A percentile compares a stretch with the other conserved stretches of the same genome.
Evolutionary conservation across 108 stramenopile species (phyloP).

Genomic region (Skeletonema tropicum): DNA sequence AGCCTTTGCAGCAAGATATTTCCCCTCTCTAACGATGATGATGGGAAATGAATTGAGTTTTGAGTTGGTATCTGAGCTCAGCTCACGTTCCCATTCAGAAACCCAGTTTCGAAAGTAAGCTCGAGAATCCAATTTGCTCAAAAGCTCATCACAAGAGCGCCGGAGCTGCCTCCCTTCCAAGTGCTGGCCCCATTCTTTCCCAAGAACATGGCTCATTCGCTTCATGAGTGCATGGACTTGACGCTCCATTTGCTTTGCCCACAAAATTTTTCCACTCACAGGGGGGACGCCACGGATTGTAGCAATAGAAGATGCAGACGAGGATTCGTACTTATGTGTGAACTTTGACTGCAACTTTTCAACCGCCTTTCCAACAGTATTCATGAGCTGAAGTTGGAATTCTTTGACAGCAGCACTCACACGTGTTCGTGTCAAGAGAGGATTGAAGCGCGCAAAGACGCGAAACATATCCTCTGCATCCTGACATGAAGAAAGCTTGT

Average conservation of each 20-base stretch:
- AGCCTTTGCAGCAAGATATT: constrained; percentile 69
- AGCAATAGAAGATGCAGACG: constrained; percentile 70
- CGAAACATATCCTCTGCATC: constrained; percentile 99
- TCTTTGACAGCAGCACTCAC: constrained; percentile 94
- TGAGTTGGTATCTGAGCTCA: constrained; percentile 62
- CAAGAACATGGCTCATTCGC: constrained; percentile 95
- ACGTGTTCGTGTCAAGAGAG: constrained; percentile 89
- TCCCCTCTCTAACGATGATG: constrained; percentile 57
- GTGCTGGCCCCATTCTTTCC: constrained; percentile 94
- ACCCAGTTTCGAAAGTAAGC: constrained; percentile 88
- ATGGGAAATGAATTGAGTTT: constrained; percentile 78
- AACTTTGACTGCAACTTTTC: constrained; percentile 93
- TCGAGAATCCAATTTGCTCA: constrained; percentile 90
- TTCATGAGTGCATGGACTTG: constrained; percentile 92
- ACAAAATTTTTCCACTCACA: constrained; percentile 94
- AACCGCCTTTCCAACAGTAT: constrained; percentile 89
- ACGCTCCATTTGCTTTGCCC: constrained; percentile 98
- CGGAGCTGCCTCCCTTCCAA: constrained; percentile 94
- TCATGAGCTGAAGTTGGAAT: constrained; percentile 93
- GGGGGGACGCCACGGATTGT: constrained; percentile 93
- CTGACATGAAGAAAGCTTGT: constrained; percentile 79
- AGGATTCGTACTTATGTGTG: constrained; percentile 88
- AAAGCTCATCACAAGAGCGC: constrained; percentile 91
- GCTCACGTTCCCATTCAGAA: constrained; percentile 79
- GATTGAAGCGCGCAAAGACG: constrained; percentile 94